A percentile compares a stretch with the other conserved stretches of the same genome.
phyloP scores from a whole-genome alignment of 768 basidiomycete genomes.

The Imleria badia region DNA sequence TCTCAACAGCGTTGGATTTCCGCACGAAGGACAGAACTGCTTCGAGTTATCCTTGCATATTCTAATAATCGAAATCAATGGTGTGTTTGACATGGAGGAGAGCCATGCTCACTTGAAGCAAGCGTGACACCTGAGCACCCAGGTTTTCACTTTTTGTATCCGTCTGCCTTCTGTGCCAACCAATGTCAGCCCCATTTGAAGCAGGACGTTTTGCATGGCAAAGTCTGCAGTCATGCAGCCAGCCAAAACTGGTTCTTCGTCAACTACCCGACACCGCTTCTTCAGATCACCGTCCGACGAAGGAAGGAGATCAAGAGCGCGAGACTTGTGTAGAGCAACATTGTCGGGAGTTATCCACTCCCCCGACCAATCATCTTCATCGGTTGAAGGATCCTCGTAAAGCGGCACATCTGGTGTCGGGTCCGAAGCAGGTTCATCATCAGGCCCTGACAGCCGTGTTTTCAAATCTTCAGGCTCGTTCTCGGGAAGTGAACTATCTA shows the following conservation, averaged over 20 bases:
- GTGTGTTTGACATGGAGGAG: not conserved
- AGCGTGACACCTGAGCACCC: conserved; percentile 96
- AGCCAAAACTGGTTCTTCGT: conserved; percentile 49
- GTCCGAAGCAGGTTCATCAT: not conserved
- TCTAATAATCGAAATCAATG: conserved; percentile 42
- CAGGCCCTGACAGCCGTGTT: conserved; percentile 23
- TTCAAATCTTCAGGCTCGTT: conserved; percentile 36
- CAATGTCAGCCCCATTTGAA: conserved; percentile 91
- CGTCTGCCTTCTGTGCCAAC: conserved; percentile 88
- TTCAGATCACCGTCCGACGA: conserved; percentile 34
- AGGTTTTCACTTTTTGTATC: conserved; percentile 90
- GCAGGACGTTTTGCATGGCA: conserved; percentile 96
- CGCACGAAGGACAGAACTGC: conserved; percentile 97
- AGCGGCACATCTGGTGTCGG: conserved; percentile 35
- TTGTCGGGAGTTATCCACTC: conserved; percentile 98
- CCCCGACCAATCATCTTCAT: conserved; percentile 79
- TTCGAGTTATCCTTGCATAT: conserved; percentile 94
- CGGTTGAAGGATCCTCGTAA: conserved; percentile 75
- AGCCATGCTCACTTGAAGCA: conserved; percentile 87
- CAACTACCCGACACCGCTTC: conserved; percentile 36
- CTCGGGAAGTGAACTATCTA: conserved; percentile 3
- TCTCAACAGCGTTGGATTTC: conserved; percentile 86
- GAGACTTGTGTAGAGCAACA: conserved; percentile 81
- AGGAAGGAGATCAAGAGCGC: conserved; percentile 80
- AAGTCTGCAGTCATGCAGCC: conserved; percentile 99